Base-by-base conservation (phyloP, 306 rosid species). In the Begonia peltatifolia region DNA sequence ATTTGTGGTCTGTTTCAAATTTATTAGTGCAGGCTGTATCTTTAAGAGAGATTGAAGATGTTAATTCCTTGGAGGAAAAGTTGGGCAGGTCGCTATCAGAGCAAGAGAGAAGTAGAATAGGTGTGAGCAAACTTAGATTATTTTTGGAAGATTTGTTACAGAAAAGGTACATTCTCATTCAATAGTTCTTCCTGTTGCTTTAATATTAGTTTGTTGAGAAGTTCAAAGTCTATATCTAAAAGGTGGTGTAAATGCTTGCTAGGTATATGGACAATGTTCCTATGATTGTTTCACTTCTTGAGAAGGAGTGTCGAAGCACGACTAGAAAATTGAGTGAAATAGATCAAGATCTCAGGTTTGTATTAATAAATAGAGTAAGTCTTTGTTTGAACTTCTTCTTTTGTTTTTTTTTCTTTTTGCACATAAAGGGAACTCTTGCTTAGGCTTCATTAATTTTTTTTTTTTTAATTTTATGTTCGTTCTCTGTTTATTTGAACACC, bases 261-360 rank as follows among this genome's bases (percentile, higher is more conserved):
- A 89, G 99, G 94, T 90, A 90, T 67, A 80, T 90, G 87, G 83
- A 73, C 64, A 85, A 74, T 6, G 84, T 90, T 43, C 99, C 95
- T 14, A 58, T 79, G 68, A 86, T 90, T 74, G 72, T 90, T 73
- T 95, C 99, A 47, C 99, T 90, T 71, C 99, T 90, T 53, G 99
- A 90, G 72, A 90, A 86, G 86, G 94, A 90, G 82, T 63, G 76
- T 68, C 74, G 87, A 36, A 79, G 78, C 65, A 76, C 78, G 52
- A 76, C 84, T 57, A 78, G 86, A 73, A 86, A 71, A 61, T 63
- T 80, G 74, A 73, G 73, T 65, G 99, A 86, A 51, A 75, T 90
- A 66, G 68, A 69, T 76, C 92, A 75, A 60, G 95, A 90, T 70
- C 76, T 90, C 77, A 90, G 94, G 99, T 90, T 18, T 53, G 59